Percentiles rank a stretch among this genome's conserved stretches.
phyloP scores from a whole-genome alignment of 768 basidiomycete genomes.

The Baorangia bicolor region DNA sequence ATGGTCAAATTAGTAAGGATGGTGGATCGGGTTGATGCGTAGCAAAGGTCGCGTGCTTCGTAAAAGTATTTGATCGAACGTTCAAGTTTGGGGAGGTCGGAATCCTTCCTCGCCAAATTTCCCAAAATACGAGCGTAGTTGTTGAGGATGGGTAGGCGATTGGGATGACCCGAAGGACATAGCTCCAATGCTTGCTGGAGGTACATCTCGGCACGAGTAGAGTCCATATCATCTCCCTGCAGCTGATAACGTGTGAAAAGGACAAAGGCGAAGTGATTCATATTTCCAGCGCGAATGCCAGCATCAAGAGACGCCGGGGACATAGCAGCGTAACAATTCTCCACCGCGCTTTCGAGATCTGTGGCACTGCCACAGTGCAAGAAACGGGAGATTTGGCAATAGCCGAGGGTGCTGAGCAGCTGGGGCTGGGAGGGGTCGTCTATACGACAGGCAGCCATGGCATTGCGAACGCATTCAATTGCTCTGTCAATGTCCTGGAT shows the following conservation, averaged over 20 bases:
- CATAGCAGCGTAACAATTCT: constrained; percentile 12
- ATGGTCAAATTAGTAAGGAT: constrained; percentile 12
- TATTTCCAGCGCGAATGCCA: background rate
- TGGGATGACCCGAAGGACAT: constrained; percentile 5
- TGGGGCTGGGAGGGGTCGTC: background rate
- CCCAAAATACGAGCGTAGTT: constrained; percentile 12
- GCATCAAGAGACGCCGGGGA: constrained; percentile 4
- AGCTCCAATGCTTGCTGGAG: constrained; percentile 12
- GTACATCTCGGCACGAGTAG: constrained; percentile 16
- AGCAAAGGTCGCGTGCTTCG: constrained; percentile 17
- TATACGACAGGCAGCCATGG: constrained; percentile 4
- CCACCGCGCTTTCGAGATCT: constrained; percentile 29
- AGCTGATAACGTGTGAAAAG: constrained; percentile 24
- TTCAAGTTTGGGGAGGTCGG: constrained; percentile 10
- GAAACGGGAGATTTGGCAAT: constrained; percentile 18
- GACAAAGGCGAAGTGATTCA: constrained; percentile 14
- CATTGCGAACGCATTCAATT: constrained; percentile 6
- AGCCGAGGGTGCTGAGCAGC: constrained; percentile 13
- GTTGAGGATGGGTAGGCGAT: constrained; percentile 9
- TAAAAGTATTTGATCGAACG: constrained; percentile 16
- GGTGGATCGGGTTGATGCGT: constrained; percentile 5
- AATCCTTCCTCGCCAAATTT: constrained; percentile 7
- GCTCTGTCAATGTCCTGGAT: constrained; percentile 18
- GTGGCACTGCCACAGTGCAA: constrained; percentile 11
- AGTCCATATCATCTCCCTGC: constrained; percentile 16